These are phyloP conservation scores for Plasmodium billcollinsi DNA, from an alignment of 169 alveolate species.

Conservation along the genomic window DNA sequence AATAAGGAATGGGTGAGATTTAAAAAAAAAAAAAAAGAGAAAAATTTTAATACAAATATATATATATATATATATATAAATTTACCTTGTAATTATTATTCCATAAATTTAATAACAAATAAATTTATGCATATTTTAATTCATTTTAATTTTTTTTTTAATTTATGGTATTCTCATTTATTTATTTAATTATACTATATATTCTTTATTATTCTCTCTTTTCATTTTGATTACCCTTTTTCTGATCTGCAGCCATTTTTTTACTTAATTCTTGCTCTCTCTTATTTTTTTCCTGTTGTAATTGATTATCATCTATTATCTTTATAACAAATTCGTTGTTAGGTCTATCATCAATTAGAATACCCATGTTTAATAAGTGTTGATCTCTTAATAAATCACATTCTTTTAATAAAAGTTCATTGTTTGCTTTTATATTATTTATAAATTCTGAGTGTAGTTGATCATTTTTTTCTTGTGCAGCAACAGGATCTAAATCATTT, in stretches of 20 bases:
- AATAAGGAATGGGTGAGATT: neutral
- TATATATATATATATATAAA: neutral
- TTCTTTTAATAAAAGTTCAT: slow-evolving; percentile 83
- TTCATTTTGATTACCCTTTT: slow-evolving; percentile 17
- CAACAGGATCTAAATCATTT: slow-evolving; percentile 76
- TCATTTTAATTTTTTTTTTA: neutral
- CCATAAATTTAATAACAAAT: neutral
- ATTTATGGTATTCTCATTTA: neutral
- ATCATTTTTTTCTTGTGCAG: slow-evolving; percentile 73
- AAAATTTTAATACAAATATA: neutral
- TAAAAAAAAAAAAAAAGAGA: slow-evolving; percentile 1
- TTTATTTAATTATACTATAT: neutral
- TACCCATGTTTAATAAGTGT: slow-evolving; percentile 90
- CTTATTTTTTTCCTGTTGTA: slow-evolving; percentile 83
- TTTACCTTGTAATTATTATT: neutral
- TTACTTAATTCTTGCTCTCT: slow-evolving; percentile 84
- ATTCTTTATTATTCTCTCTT: neutral
- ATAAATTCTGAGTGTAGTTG: slow-evolving; percentile 73
- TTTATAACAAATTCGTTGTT: slow-evolving; percentile 89
- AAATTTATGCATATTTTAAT: neutral
- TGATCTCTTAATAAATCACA: slow-evolving; percentile 96
- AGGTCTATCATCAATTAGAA: slow-evolving; percentile 94
- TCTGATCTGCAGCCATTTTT: slow-evolving; percentile 76
- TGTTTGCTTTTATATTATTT: slow-evolving; percentile 55
- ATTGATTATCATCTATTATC: slow-evolving; percentile 87